Base-by-base conservation (phyloP, 2,329 filamentous ascomycete genomes). In the Sclerotinia trifoliorum region DNA sequence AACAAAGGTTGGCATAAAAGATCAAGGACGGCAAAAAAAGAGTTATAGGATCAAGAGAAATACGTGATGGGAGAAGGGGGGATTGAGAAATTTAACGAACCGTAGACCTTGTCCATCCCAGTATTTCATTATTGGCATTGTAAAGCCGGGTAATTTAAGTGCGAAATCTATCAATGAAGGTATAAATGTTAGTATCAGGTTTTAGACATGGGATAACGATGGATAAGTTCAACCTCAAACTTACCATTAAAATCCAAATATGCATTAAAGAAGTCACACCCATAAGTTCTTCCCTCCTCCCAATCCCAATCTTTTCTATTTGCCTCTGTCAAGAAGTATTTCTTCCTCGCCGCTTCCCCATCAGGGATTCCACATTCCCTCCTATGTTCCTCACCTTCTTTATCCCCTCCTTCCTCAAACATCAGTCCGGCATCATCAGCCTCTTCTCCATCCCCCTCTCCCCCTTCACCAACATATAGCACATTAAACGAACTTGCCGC, bases 201-300 rank as follows among this genome's bases (percentile, higher is more conserved):
- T 21, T 32, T 19, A 10, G 19, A 26, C 7, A 10, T 39, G 46
- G 5, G 15, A 6, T 8, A n/a, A 46, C 17, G 29, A 46, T 51
- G 8, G n/a, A 11, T 29, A 29, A 29, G 26, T 15, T 46, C 44
- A 64, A 44, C 5, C 46, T 15, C n/a, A 60, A 65, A 76, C 78
- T 66, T 73, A 86, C 85, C 85, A 75, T 88, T 90, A 78, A 98
- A 97, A 79, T 96, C 93, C 57, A 99, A 80, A 79, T 96, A 97
- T 1, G 91, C 90, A 78, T 98, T 98, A 79, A 90, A 96, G 79
- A 99, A 98, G 77, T 91, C 89, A 71, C 83, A 85, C 69, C 82
- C 80, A 79, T 91, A 91, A 68, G 83, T 80, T 71, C 87, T 81
- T 0, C 86, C 88, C 62, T 81, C 81, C 74, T 90, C 86, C 76